Evolutionary conservation across 495 filamentous ascomycete genomes (phyloP), one percentile per base, ranked within the genome.

Genomic region (Neurospora sp.): DNA sequence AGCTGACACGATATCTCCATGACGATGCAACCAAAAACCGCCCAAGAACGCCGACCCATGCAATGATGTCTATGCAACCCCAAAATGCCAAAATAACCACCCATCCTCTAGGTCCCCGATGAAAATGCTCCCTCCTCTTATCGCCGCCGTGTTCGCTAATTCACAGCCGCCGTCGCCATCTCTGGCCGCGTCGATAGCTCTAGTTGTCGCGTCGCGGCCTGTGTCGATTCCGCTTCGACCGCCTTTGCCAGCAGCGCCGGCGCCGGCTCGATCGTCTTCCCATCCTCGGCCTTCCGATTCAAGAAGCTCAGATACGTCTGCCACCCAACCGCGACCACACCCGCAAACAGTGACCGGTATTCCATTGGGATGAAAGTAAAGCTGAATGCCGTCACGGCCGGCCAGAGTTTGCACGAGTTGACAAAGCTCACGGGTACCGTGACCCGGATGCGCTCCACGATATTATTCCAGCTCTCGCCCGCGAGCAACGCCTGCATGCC

Each of bases 341-440:
- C 94, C 0, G 91, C 89, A 79, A 97, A 94, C 10, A 97, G 84
- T 71, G 88, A 91, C 70, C 94, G 86, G 78, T 91, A 94, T 79
- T 94, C 89, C 31, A 93, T 81, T 37, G 89, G 89, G 21, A 98
- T 84, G 78, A 93, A 95, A 70, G 92, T 91, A 77, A 97, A 97
- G 80, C 86, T 95, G 81, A 97, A 90, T 1, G 93, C 93, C 5
- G 91, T 96, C 36, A 97, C 93, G 3, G 89, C 90, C 0, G 94
- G 94, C 94, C 94, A 98, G 17, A 98, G 82, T 85, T 97, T 97
- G 77, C 89, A 90, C 70, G 90, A 91, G 78, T 97, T 97, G 76
- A 88, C 77, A 72, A 91, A 89, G 78, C 91, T 93, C 40, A 86
- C 84, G 8, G 94, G 94, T 11, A 97, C 90, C 4, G 94, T 95